phyloP scores from a whole-genome alignment of 345 rosid species.

The Populus ilicifolia region DNA sequence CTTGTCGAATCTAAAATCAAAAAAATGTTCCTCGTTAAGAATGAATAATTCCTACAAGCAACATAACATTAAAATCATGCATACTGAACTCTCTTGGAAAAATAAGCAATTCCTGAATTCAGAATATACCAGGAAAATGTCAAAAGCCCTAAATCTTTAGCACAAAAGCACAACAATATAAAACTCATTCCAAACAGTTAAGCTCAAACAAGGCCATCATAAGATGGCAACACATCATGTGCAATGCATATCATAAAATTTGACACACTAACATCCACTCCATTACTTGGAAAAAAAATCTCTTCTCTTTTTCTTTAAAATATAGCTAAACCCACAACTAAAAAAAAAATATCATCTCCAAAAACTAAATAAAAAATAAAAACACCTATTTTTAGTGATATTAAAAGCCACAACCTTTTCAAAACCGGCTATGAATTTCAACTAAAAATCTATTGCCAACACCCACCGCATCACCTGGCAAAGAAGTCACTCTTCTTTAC shows the following conservation, averaged over 20 bases:
- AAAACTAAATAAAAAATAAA: neutral
- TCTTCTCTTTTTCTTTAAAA: neutral
- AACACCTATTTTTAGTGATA: neutral
- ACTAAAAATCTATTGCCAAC: neutral
- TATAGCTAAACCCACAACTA: neutral
- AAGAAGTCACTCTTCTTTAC: neutral
- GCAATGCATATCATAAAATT: neutral
- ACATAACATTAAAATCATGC: neutral
- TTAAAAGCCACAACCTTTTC: neutral
- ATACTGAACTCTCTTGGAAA: neutral
- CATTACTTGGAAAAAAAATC: neutral
- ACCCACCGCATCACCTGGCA: neutral
- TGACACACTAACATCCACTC: neutral
- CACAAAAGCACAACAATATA: neutral
- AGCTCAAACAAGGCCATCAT: neutral
- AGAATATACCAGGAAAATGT: neutral
- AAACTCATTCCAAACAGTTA: neutral
- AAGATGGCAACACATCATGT: neutral
- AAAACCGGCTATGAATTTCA: neutral
- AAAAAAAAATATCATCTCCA: neutral
- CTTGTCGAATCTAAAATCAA: constrained; percentile 66
- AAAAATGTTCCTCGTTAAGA: neutral
- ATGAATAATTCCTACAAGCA: neutral
- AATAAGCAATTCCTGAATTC: neutral
- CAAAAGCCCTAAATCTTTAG: neutral